phyloP scores from a whole-genome alignment of 2,329 filamentous ascomycete species.

The Sordariomycetes sp. region DNA sequence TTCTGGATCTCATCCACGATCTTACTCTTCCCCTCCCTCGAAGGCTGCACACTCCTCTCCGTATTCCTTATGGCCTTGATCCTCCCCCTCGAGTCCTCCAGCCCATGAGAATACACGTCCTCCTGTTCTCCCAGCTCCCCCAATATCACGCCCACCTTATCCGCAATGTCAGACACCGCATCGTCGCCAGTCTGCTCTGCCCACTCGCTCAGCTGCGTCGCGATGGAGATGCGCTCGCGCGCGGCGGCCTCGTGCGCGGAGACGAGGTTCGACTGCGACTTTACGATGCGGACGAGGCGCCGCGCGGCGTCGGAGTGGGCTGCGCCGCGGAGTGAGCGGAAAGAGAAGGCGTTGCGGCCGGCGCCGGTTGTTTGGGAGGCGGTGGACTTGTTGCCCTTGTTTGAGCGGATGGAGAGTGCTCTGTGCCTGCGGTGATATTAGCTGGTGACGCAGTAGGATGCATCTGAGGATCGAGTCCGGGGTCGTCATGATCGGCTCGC shows the following conservation, averaged over 20 bases:
- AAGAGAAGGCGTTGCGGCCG: constrained; percentile 61
- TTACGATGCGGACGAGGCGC: constrained; percentile 84
- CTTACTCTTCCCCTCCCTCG: constrained; percentile 74
- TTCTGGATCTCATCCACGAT: constrained; percentile 85
- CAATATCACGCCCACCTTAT: constrained; percentile 89
- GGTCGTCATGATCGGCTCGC: background rate
- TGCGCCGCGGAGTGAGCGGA: constrained; percentile 73
- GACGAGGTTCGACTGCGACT: constrained; percentile 84
- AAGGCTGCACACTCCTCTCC: constrained; percentile 88
- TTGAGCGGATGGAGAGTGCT: constrained; percentile 59
- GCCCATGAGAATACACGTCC: constrained; percentile 68
- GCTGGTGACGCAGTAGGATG: background rate
- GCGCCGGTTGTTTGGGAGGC: constrained; percentile 22
- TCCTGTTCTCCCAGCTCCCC: constrained; percentile 92
- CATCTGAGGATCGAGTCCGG: background rate
- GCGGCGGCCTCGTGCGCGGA: constrained; percentile 72
- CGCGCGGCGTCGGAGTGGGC: constrained; percentile 81
- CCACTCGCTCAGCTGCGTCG: constrained; percentile 89
- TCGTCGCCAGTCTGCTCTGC: constrained; percentile 86
- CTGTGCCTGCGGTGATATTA: constrained; percentile 43
- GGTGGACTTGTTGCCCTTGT: constrained; percentile 30
- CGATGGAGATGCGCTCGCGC: constrained; percentile 73
- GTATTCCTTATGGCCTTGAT: constrained; percentile 93
- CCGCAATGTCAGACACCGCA: constrained; percentile 74
- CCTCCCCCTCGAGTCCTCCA: constrained; percentile 72